phyloP scores from a whole-genome alignment of 306 rosid genomes.

The Medicago lupulina region DNA sequence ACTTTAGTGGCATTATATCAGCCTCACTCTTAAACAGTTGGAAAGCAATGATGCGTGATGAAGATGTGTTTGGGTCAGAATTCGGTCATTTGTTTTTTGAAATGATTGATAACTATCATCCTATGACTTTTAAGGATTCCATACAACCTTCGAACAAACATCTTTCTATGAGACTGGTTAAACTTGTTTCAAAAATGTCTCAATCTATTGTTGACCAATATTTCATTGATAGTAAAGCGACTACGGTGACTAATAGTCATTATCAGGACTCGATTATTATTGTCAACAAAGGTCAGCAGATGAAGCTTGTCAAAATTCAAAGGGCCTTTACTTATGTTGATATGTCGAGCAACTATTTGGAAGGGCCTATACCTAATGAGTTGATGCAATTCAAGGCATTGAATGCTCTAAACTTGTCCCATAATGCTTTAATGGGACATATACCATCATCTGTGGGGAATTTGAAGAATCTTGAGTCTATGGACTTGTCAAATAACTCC shows the following conservation, averaged over 20 bases:
- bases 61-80: not conserved
- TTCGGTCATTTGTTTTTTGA: constrained; percentile 6
- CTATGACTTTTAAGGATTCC: not conserved
- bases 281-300: constrained; percentile 32
- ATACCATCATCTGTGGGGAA: constrained; percentile 40
- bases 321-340: constrained; percentile 40
- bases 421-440: constrained; percentile 35
- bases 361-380: constrained; percentile 47
- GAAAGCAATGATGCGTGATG: constrained; percentile 28
- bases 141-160: not conserved
- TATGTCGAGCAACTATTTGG: constrained; percentile 45
- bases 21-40: not conserved
- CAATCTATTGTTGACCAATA: not conserved
- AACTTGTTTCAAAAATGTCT: not conserved
- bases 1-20: constrained; percentile 41
- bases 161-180: not conserved
- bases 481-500: constrained; percentile 51
- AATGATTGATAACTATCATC: not conserved
- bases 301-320: constrained; percentile 40
- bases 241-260: not conserved
- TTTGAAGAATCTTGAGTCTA: constrained; percentile 44
- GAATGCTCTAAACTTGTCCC: constrained; percentile 40
- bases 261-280: constrained; percentile 38
- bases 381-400: constrained; percentile 38
- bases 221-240: not conserved